A percentile compares a stretch with the other conserved stretches of the same genome.
Evolutionary conservation across 257 asterid genomes (phyloP).

Genomic region (Jacaranda copaia): DNA sequence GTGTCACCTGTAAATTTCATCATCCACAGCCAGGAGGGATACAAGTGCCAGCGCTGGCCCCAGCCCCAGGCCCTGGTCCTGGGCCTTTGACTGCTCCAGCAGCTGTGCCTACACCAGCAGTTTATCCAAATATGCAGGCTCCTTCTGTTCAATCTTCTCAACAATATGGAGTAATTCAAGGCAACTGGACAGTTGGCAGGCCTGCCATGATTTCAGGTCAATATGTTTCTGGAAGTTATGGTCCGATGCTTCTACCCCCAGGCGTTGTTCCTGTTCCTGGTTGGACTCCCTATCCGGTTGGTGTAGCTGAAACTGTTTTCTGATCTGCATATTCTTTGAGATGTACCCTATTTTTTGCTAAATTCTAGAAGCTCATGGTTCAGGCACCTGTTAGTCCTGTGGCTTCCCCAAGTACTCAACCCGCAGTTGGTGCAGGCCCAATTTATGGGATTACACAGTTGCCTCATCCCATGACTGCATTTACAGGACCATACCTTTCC

Average conservation of each 20-base stretch:
- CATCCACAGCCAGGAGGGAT: slow-evolving; percentile 92
- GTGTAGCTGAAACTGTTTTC: slow-evolving; percentile 35
- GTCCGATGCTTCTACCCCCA: slow-evolving; percentile 77
- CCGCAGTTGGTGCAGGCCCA: slow-evolving; percentile 64
- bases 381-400: slow-evolving; percentile 73
- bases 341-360: slow-evolving; percentile 24
- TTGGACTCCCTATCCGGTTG: slow-evolving; percentile 87
- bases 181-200: slow-evolving; percentile 88
- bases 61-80: slow-evolving; percentile 45
- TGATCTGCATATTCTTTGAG: slow-evolving; percentile 1
- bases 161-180: slow-evolving; percentile 77
- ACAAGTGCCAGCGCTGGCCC: slow-evolving; percentile 51
- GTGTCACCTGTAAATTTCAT: slow-evolving; percentile 91
- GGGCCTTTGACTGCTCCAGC: slow-evolving; percentile 63
- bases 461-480: slow-evolving; percentile 83
- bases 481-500: slow-evolving; percentile 73
- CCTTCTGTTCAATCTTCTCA: slow-evolving; percentile 82
- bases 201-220: slow-evolving; percentile 79
- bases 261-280: slow-evolving; percentile 85
- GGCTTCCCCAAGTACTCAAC: slow-evolving; percentile 66
- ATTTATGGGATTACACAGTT: slow-evolving; percentile 71
- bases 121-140: slow-evolving; percentile 67
- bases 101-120: slow-evolving; percentile 57
- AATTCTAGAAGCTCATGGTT: slow-evolving; percentile 34
- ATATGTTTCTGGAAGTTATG: slow-evolving; percentile 74